A percentile compares a stretch with the other conserved stretches of the same genome.
Evolutionary conservation across 2,329 filamentous ascomycete species (phyloP).

Genomic region (Aspergillus hiratsukae): DNA sequence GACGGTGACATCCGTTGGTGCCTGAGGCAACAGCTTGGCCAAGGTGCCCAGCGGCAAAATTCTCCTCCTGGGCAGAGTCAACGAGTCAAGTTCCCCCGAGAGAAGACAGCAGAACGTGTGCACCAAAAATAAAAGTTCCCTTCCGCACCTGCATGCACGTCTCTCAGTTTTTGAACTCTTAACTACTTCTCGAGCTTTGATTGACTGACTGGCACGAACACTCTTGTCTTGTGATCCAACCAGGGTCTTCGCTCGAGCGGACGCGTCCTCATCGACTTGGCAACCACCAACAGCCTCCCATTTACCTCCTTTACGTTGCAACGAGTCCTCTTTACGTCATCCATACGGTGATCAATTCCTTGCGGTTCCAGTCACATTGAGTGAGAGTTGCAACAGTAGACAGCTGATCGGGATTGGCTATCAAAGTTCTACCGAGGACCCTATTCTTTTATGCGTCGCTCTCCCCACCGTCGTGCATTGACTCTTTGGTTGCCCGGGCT

Average conservation of each 20-base stretch:
- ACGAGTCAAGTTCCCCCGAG: background rate
- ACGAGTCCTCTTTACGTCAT: slow-evolving; percentile 11
- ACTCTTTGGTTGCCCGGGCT: slow-evolving; percentile 6
- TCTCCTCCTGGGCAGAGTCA: background rate
- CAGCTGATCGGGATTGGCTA: background rate
- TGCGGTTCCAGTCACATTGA: background rate
- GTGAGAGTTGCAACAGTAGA: background rate
- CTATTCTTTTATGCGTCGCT: background rate
- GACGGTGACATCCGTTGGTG: background rate
- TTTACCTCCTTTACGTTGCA: slow-evolving; percentile 5
- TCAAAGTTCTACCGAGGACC: background rate
- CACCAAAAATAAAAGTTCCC: background rate
- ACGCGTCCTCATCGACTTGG: background rate
- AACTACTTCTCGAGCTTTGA: background rate
- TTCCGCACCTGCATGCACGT: background rate
- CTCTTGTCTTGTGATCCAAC: background rate
- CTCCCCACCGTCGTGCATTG: slow-evolving; percentile 7
- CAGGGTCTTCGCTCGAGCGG: background rate
- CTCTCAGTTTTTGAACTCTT: background rate
- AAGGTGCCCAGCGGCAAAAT: background rate
- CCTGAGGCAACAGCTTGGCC: background rate
- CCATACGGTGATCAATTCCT: background rate
- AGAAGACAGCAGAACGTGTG: background rate
- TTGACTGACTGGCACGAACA: background rate
- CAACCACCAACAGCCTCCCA: slow-evolving; percentile 1